Evolutionary conservation across 2,329 filamentous ascomycete species (phyloP).

Genomic region (Coniochaeta ligniaria): DNA sequence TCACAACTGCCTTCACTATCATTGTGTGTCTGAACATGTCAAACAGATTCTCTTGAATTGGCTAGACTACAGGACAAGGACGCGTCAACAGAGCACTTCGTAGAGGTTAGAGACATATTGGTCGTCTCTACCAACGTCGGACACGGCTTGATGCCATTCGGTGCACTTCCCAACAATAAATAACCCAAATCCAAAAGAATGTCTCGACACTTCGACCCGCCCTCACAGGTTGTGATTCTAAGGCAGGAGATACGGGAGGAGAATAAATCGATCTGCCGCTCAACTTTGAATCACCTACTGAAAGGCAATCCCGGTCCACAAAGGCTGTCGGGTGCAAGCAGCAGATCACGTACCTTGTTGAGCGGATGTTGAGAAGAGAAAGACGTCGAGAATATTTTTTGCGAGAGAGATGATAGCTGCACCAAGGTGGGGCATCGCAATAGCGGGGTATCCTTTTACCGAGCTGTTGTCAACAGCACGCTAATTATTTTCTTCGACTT

Average conservation of each 20-base stretch:
- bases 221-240: conserved; percentile 70
- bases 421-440: not conserved
- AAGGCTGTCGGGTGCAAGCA: conserved; percentile 24
- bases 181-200: conserved; percentile 24
- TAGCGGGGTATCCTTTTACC: not conserved
- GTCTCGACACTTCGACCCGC: conserved; percentile 80
- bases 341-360: conserved; percentile 25
- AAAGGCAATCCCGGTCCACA: conserved; percentile 34
- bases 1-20: not conserved
- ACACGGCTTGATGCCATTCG: no score
- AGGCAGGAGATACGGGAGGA: conserved; percentile 83
- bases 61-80: no score
- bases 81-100: no score
- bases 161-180: no score
- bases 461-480: not conserved
- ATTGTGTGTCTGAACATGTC: no score
- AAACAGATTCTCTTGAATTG: no score
- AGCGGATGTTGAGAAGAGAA: conserved; percentile 27
- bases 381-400: conserved; percentile 9
- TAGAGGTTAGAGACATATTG: no score
- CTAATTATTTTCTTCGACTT: not conserved
- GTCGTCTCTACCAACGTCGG: no score
- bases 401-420: not conserved
- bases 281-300: conserved; percentile 47
- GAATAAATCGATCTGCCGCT: conserved; percentile 52